Base-by-base conservation (phyloP, 257 asterid genomes). In the Nicotiana sylvestris region DNA sequence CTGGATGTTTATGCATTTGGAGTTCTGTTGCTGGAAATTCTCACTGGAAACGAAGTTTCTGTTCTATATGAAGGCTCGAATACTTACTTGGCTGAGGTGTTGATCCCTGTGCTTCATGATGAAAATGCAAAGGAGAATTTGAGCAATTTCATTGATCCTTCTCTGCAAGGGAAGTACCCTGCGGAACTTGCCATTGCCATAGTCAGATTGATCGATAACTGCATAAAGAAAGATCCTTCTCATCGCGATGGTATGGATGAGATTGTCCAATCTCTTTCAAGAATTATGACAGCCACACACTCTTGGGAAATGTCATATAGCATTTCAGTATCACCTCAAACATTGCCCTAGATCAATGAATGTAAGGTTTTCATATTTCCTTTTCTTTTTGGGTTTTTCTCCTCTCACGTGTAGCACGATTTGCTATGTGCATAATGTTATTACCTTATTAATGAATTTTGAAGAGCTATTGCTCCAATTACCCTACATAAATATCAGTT, bases 1-100 rank as follows among this genome's bases (percentile, higher is more conserved):
- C 92, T 96, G 6, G 98, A 96, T 72, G 97, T 96, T 62, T 94
- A 94, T 62, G 89, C 99, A 55, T 96, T 93, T 35, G 99, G 99
- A 33, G 88, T 94, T 81, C 89, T 96, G 18, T 18, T 93, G 88
- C 84, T 96, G 80, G 99, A 96, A 90, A 91, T 94, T 78, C 91
- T 96, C 35, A 93, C 94, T 0, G 99, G 99, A 25, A 92, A 90
- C 85, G 91, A 93, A 83, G 90, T 88, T 29, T 77, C 91, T 37
- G 49, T 32, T 33, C 27, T 88, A 82, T 70, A 81, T 70, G 92
- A 86, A 81, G 88, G 85, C 30, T 81, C 68, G 8, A 76, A 85
- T 9, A 58, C 18, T 77, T 60, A 83, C 29, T 81, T 95, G 78
- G 56, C 89, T 2, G 90, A 92, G 58, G 69, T 87, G 25, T 49